Evolutionary conservation across 306 rosid genomes (phyloP), one percentile per base, ranked within the genome.

Genomic region (Luffa aegyptiaca): DNA sequence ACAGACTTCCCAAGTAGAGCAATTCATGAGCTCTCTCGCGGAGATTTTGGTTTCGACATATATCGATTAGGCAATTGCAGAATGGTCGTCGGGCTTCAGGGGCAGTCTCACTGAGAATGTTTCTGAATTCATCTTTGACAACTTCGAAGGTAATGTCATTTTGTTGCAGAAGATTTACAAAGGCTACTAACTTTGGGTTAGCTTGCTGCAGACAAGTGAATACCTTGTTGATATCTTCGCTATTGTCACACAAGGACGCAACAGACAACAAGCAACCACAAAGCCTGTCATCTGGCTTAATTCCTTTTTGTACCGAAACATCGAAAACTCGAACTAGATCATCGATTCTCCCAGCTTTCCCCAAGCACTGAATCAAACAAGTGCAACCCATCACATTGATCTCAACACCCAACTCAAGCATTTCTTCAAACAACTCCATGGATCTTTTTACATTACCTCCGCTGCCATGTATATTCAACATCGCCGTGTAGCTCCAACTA

Each of bases 371-470:
- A 84, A 93, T 89, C 97, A 96, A 85, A 85, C 98, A 96, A 33
- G 98, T 96, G 77, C 89, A 89, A 8, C 98, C 94, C 97, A 96
- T 96, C 77, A 93, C 97, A 56, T 90, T 93, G 81, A 96, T 92
- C 75, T 81, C 86, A 62, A 91, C 83, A 26, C 97, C 93, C 48
- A 70, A 41, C 85, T 81, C 77, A 39, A 83, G 80, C 96, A 96
- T 93, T 85, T 93, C 98, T 48, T 93, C 93, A 66, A 96, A 93
- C 86, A 93, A 64, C 41, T 45, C 83, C 89, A 91, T 88, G 41
- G 99, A 95, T 81, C 84, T 89, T 5, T 83, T 91, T 3, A 85
- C 96, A 52, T 89, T 83, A 79, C 98, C 96, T 72, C 86, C 90
- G 52, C 98, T 96, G 18, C 96, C 98, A 78, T 89, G 87, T 45